Evolutionary conservation across 202 grass and related monocot genomes (phyloP).

Genomic region (Dendrocalamus latiflorus): DNA sequence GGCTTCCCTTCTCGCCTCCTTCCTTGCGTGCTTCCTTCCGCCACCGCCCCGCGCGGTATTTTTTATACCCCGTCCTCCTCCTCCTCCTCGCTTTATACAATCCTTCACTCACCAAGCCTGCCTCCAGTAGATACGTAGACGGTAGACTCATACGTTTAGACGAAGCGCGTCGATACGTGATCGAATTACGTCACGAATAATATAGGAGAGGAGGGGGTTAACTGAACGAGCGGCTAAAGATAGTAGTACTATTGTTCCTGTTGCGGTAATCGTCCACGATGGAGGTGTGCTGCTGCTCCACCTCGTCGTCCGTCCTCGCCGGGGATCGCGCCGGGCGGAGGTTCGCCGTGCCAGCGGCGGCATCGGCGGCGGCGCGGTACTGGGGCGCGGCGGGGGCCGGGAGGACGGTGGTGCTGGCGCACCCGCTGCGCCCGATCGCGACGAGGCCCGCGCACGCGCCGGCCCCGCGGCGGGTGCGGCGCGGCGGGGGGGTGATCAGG

Average conservation of each 20-base stretch:
- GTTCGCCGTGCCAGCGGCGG: neutral
- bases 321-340: neutral
- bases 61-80: constrained; percentile 19
- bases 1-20: neutral
- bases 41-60: neutral
- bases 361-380: neutral
- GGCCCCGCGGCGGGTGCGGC: neutral
- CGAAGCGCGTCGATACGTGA: neutral
- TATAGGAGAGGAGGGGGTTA: neutral
- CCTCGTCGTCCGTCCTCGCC: constrained; percentile 29
- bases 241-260: neutral
- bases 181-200: neutral
- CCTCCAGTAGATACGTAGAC: neutral
- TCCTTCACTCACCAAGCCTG: neutral
- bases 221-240: neutral
- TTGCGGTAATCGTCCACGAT: constrained; percentile 14
- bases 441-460: neutral
- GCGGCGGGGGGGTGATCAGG: constrained; percentile 2
- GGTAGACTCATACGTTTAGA: neutral
- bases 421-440: constrained; percentile 13
- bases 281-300: constrained; percentile 77
- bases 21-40: constrained; percentile 42
- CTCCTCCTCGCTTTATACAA: neutral
- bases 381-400: constrained; percentile 12
- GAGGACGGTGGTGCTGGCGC: constrained; percentile 36